Base-by-base conservation (phyloP, 1,139 yeast genomes). In the Yamadazyma friedrichii region DNA sequence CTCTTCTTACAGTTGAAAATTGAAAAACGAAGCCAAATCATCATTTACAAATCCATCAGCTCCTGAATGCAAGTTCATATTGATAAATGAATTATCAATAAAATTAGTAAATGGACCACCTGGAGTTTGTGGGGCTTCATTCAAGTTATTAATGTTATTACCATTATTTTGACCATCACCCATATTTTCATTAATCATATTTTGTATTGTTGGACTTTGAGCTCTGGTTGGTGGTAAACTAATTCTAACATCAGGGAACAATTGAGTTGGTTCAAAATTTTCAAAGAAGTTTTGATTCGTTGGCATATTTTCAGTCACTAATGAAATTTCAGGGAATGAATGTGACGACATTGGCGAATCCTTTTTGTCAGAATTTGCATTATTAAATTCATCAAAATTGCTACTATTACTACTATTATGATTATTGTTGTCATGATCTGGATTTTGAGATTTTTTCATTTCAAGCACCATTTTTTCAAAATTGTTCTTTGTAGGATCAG, bases 251-350 rank as follows among this genome's bases (percentile, higher is more conserved):
- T 60, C 69, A 12, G 78, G 78, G 48, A 74, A 74, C 52, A 74
- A 66, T 49, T 74, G 78, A 1, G 76, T 65, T 10, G 78, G 78
- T 46, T 73, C 76, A 49, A 72, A 73, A 51, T 71, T 71, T 38
- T 70, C 76, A 48, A 70, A 65, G 49, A 72, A 73, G 43, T 66
- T 65, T 36, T 59, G 65, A 43, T 64, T 66, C 15, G 69, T 58
- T 6, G 74, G 74, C 46, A 70, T 53, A 35, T 58, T 64, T 46
- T 73, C 78, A 1, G 78, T 73, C 6, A 73, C 78, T 51, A 73
- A 61, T 3, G 73, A 65, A 29, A 73, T 69, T 39, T 71, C 76
- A 0, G 76, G 76, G 57, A 72, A 70, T 11, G 75, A 67, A 31
- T 61, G 56, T 8, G 74, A 64, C n/a, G 73, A 64, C 2, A 63